Evolutionary conservation across 2,329 filamentous ascomycete genomes (phyloP).

Genomic region (Ceratocystis destructans): DNA sequence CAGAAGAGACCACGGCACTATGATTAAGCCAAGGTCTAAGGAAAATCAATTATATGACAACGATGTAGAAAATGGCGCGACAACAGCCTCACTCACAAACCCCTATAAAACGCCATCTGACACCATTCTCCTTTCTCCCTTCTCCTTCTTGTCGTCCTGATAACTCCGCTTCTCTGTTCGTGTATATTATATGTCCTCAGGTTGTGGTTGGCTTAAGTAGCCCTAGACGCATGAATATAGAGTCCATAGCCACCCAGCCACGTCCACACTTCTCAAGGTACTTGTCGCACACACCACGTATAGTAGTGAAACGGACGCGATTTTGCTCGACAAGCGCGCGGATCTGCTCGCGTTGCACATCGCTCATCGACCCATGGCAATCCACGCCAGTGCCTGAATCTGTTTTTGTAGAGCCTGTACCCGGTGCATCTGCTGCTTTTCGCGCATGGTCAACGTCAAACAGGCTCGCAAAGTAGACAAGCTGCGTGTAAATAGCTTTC

Average conservation of each 20-base stretch:
- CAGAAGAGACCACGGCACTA: neutral
- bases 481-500: slow-evolving; percentile 86
- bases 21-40: no score
- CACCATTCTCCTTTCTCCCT: slow-evolving; percentile 32
- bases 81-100: no score
- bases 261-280: slow-evolving; percentile 83
- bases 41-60: no score
- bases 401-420: slow-evolving; percentile 19
- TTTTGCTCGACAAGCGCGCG: slow-evolving; percentile 69
- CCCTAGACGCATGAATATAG: slow-evolving; percentile 58
- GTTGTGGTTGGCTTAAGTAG: slow-evolving; percentile 26
- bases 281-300: slow-evolving; percentile 63
- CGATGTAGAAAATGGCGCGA: no score
- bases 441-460: slow-evolving; percentile 84
- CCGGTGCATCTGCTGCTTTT: slow-evolving; percentile 34
- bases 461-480: slow-evolving; percentile 70
- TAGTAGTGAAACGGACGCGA: slow-evolving; percentile 58
- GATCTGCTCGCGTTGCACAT: slow-evolving; percentile 50
- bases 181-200: neutral
- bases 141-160: slow-evolving; percentile 27
- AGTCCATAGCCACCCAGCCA: slow-evolving; percentile 90
- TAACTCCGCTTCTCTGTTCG: neutral
- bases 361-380: slow-evolving; percentile 25
- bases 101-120: neutral
- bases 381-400: slow-evolving; percentile 20